phyloP scores from a whole-genome alignment of 805 yeast genomes.

The Candida oleophila region DNA sequence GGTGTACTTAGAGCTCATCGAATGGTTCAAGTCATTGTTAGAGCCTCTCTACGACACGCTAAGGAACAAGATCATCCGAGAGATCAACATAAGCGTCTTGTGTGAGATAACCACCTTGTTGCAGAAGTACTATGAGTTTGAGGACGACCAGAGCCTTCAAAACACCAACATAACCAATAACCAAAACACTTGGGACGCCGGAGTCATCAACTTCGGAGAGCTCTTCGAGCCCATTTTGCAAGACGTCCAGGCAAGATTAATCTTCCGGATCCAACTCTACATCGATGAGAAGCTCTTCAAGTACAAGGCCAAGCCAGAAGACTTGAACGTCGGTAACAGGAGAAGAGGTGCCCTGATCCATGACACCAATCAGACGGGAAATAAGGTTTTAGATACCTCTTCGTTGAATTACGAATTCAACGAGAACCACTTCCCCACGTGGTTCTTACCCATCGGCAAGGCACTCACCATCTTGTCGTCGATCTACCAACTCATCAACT shows the following conservation, averaged over 20 bases:
- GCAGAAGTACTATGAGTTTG: conserved; percentile 65
- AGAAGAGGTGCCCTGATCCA: conserved; percentile 9
- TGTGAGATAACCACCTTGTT: conserved; percentile 76
- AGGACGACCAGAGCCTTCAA: conserved; percentile 41
- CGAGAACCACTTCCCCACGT: conserved; percentile 40
- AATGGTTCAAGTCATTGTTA: conserved; percentile 61
- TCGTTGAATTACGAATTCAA: conserved; percentile 32
- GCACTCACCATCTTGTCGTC: conserved; percentile 70
- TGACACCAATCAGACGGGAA: conserved; percentile 20
- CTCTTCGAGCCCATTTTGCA: conserved; percentile 70
- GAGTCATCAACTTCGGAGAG: conserved; percentile 48
- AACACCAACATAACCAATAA: conserved; percentile 15
- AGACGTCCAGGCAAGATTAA: conserved; percentile 77
- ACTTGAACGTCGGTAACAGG: conserved; percentile 56
- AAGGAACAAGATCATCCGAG: conserved; percentile 67
- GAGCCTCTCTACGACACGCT: conserved; percentile 78
- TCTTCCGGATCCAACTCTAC: conserved; percentile 73
- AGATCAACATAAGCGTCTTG: conserved; percentile 60
- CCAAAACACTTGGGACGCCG: conserved; percentile 11
- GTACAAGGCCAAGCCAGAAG: conserved; percentile 67
- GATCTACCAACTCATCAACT: conserved; percentile 76
- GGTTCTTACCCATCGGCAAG: conserved; percentile 71
- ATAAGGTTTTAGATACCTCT: conserved; percentile 3
- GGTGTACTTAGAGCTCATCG: conserved; percentile 35
- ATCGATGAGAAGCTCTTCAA: conserved; percentile 67